Evolutionary conservation across 2,329 filamentous ascomycete genomes (phyloP), one percentile per base, ranked within the genome.

Genomic region (Aspergillus neoniger): DNA sequence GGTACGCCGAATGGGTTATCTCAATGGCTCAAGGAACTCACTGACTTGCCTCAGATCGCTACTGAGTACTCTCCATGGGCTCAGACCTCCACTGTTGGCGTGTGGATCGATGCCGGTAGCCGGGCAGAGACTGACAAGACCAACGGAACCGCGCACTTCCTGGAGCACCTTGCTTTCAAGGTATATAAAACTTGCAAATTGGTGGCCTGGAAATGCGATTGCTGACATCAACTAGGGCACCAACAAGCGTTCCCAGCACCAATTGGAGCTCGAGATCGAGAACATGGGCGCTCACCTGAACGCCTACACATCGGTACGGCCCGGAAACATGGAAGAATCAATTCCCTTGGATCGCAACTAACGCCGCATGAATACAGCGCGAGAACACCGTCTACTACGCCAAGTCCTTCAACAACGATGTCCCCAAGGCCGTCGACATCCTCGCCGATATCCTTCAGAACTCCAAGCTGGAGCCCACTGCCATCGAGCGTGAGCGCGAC

Each of bases 341-440:
- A 56, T 54, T 5, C 12, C 32, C 41, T 39, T 58, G 15, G 28
- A 43, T 57, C 39, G 54, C 60, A 59, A 65, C 70, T 76, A 70
- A 75, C 63, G 21, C 55, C 30, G n/a, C 59, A 64, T 44, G 12
- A 36, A 0, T 65, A 66, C 73, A 91, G 93, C 92, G 95, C 80
- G 95, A 99, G 82, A 98, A 97, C 87, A 99, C 95, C 73, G 95
- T 99, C 77, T 99, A 99, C 87, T 99, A 98, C 81, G 95, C 95
- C 81, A 97, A 98, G 85, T 90, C 94, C 67, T 96, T 99, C 86
- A 99, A 99, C 85, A 88, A 90, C 81, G 94, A 99, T 78, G 92
- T 98, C 64, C 93, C 93, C 74, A 91, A 93, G 79, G 91, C 91
- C 76, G 95, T 99, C 80, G 92, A 99, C 80, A 98, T 99, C 75